Base-by-base conservation (phyloP, 306 rosid genomes). In the Prosopis cineraria region DNA sequence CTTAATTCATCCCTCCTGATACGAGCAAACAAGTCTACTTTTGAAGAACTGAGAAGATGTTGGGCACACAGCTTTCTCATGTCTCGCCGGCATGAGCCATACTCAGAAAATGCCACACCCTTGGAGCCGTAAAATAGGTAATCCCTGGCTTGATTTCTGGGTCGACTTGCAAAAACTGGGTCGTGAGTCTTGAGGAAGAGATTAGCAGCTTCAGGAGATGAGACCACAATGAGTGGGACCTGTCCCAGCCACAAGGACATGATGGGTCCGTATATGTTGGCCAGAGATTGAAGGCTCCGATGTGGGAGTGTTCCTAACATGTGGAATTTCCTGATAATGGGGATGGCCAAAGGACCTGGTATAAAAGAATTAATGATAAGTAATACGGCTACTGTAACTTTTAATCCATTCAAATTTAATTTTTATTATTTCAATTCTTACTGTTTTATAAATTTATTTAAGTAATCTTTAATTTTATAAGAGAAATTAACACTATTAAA, bases 161-260 rank as follows among this genome's bases (percentile, higher is more conserved):
- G 86, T 5, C 84, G 41, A 39, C 40, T 53, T 10, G 83, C 74
- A 0, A 82, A 85, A 68, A 5, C 17, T 16, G 48, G 7, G 84
- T 89, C 92, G 19, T 88, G 81, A 2, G 87, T 89, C 70, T 80
- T 88, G 53, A 91, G 92, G 72, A 89, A 85, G 11, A 73, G 85
- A 48, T 91, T 74, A 0, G 90, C 94, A 2, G 85, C 41, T 48
- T 53, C 67, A 12, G 89, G 74, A 24, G 93, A 86, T 0, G 89
- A 82, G 36, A 87, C 25, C 66, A 79, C 82, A 9, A 88, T 58
- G 52, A 85, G 2, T 24, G 83, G 79, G 6, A 77, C 80, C 16
- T 41, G 70, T 50, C 87, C 90, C 1, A 88, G 52, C 10, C 85
- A 48, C 7, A 84, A 44, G 60, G 70, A 79, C 92, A 88, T 86